Conservation (phyloP, 306 rosid genomes). For the Rosa lucieae region DNA sequence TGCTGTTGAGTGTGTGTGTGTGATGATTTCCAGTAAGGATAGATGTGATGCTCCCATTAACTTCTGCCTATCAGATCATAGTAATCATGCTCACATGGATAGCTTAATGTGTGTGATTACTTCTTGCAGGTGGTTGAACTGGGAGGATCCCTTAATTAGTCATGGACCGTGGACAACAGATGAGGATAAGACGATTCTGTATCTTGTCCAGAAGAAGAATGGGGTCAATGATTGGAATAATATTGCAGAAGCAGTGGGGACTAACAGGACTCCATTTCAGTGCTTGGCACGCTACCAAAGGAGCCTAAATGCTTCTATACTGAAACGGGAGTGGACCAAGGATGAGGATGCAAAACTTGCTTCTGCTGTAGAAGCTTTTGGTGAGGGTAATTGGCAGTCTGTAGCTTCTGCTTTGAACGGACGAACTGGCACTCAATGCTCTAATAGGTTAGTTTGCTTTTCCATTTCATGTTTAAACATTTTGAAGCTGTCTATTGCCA, state of each 20-base stretch:
- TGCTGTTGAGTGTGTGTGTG: slow-evolving; percentile 55
- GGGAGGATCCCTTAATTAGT: slow-evolving; percentile 89
- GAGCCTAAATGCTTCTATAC: slow-evolving; percentile 82
- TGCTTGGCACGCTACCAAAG: slow-evolving; percentile 89
- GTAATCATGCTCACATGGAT: slow-evolving; percentile 12
- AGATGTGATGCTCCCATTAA: slow-evolving; percentile 37
- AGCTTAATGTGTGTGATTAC: slow-evolving; percentile 21
- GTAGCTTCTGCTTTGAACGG: slow-evolving; percentile 85
- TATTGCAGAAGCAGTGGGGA: slow-evolving; percentile 60
- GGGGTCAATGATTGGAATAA: slow-evolving; percentile 79
- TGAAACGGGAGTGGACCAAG: slow-evolving; percentile 88
- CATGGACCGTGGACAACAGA: slow-evolving; percentile 55
- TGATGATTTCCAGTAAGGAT: slow-evolving; percentile 67
- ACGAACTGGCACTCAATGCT: slow-evolving; percentile 91
- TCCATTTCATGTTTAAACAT: slow-evolving; percentile 1
- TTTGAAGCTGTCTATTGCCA: not conserved
- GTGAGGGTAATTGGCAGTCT: slow-evolving; percentile 75
- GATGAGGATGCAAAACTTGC: slow-evolving; percentile 85
- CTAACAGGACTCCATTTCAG: slow-evolving; percentile 91
- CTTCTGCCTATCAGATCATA: slow-evolving; percentile 18
- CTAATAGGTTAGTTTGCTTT: slow-evolving; percentile 75
- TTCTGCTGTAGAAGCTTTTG: slow-evolving; percentile 61
- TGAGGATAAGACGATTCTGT: slow-evolving; percentile 77
- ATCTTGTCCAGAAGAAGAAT: slow-evolving; percentile 48
- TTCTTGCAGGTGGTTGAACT: slow-evolving; percentile 81